These are phyloP conservation scores for Phaeosphaeriaceae sp. DNA, from an alignment of 2,329 filamentous ascomycete genomes.

Conservation along the genomic window DNA sequence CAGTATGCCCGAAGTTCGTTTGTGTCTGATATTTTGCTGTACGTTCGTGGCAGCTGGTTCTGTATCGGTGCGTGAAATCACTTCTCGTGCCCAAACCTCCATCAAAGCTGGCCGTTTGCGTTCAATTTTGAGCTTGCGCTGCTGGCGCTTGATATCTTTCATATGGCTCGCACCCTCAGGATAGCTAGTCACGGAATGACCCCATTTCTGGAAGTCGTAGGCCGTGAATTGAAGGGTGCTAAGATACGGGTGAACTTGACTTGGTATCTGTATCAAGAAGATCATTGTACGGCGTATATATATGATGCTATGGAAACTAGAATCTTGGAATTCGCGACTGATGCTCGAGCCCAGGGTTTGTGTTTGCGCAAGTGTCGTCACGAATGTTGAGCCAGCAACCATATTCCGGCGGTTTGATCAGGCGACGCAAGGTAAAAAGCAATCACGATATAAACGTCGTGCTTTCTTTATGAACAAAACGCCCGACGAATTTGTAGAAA, in stretches of 20 bases:
- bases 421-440: too few relatives aligned
- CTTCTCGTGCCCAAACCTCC: constrained; percentile 25
- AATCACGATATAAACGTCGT: too few relatives aligned
- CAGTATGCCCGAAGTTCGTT: constrained; percentile 7
- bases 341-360: too few relatives aligned
- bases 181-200: constrained; percentile 17
- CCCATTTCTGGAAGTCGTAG: constrained; percentile 23
- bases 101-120: constrained; percentile 16
- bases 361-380: too few relatives aligned
- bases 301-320: too few relatives aligned
- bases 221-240: constrained; percentile 24
- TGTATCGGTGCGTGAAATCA: neutral
- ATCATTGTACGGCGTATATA: constrained; percentile 5
- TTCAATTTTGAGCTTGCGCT: constrained; percentile 7
- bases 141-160: constrained; percentile 14
- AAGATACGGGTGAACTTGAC: constrained; percentile 13
- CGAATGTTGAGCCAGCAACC: too few relatives aligned
- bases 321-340: too few relatives aligned
- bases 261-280: constrained; percentile 17
- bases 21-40: neutral
- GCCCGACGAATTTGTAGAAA: too few relatives aligned
- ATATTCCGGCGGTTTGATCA: neutral
- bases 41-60: neutral
- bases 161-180: constrained; percentile 17
- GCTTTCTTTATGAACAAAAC: too few relatives aligned